Conservation (phyloP, 805 yeast genomes). For the Saturnispora sekii region DNA sequence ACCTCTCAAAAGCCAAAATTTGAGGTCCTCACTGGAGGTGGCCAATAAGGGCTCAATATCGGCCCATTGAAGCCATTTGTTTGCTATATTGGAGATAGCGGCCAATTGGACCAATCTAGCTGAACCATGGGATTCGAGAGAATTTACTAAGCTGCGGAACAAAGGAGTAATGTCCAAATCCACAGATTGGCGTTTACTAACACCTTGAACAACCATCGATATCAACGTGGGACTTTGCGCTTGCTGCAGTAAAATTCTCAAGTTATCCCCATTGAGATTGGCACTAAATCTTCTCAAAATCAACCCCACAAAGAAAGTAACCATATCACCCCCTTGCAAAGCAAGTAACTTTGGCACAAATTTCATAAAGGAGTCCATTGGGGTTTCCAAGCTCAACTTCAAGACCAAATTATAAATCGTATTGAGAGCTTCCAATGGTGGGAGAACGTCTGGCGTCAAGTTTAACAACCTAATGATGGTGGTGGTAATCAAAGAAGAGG, state of each 20-base stretch:
- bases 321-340: not conserved
- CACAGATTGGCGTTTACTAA: not conserved
- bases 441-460: not conserved
- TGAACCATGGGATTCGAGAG: not conserved
- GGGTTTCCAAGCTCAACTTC: not conserved
- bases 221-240: not conserved
- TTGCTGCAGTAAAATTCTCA: too few species aligned
- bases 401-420: slow-evolving; percentile 2
- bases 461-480: slow-evolving; percentile 9
- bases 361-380: slow-evolving; percentile 3
- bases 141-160: not conserved
- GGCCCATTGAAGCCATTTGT: slow-evolving; percentile 10
- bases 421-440: not conserved
- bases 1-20: slow-evolving; percentile 12
- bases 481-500: slow-evolving; percentile 9
- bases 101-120: slow-evolving; percentile 4
- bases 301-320: slow-evolving; percentile 1
- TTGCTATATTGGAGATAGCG: slow-evolving; percentile 8
- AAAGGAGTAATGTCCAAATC: not conserved
- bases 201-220: not conserved
- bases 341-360: slow-evolving; percentile 2
- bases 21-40: slow-evolving; percentile 1
- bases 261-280: not conserved
- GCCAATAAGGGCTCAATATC: not conserved
- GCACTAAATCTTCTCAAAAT: slow-evolving; percentile 4